Conservation (phyloP, 495 filamentous ascomycete species). For the Melanomma pulvis-pyrius region DNA sequence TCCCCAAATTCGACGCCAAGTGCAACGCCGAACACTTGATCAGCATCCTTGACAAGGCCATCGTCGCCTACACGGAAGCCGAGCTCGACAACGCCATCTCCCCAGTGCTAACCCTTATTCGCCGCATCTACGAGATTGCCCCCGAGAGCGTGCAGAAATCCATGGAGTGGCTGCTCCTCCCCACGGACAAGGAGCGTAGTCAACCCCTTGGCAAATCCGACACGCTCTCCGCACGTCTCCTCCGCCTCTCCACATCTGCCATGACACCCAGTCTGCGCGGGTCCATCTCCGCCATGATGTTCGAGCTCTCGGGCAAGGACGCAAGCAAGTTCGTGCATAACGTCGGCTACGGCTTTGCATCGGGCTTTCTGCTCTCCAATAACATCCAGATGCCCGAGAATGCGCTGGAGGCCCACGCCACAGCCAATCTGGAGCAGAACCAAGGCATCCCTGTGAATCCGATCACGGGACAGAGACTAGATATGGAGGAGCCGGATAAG, state of each 20-base stretch:
- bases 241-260: slow-evolving; percentile 77
- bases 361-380: slow-evolving; percentile 82
- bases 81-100: slow-evolving; percentile 69
- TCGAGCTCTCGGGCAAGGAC: slow-evolving; percentile 74
- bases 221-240: slow-evolving; percentile 73
- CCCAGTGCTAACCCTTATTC: slow-evolving; percentile 73
- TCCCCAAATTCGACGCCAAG: slow-evolving; percentile 65
- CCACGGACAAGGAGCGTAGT: slow-evolving; percentile 76
- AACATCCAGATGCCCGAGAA: slow-evolving; percentile 74
- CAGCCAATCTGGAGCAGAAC: slow-evolving; percentile 39
- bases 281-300: slow-evolving; percentile 77
- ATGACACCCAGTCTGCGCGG: slow-evolving; percentile 69
- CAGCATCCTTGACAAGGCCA: slow-evolving; percentile 70
- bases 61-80: slow-evolving; percentile 60
- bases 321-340: slow-evolving; percentile 47
- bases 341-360: slow-evolving; percentile 81
- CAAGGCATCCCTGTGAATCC: slow-evolving; percentile 68
- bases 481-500: slow-evolving; percentile 61
- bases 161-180: slow-evolving; percentile 72
- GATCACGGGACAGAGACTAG: slow-evolving; percentile 83
- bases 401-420: slow-evolving; percentile 61
- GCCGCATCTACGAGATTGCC: slow-evolving; percentile 72
- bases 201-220: slow-evolving; percentile 74
- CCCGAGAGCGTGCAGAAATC: slow-evolving; percentile 61
- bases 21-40: slow-evolving; percentile 70